Evolutionary conservation across 2,329 filamentous ascomycete species (phyloP).

Genomic region (Mycosphaerelloides madeirae): DNA sequence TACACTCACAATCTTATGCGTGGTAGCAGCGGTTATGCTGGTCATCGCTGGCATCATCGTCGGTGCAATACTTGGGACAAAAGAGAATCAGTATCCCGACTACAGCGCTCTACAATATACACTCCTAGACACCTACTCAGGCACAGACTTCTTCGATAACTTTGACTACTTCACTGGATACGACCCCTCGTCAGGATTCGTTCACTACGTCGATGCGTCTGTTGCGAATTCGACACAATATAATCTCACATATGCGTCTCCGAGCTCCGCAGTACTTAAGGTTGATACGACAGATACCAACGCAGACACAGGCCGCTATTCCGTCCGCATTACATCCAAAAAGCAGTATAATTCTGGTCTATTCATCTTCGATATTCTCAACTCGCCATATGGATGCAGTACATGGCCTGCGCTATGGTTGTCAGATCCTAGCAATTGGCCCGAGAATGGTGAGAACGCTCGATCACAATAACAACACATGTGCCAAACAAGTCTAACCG

Average conservation of each 20-base stretch:
- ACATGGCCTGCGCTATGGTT: conserved; percentile 40
- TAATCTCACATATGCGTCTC: conserved; percentile 29
- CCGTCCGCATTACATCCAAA: conserved; percentile 34
- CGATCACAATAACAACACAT: not conserved
- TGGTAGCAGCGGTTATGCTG: conserved; percentile 13
- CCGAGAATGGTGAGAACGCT: conserved; percentile 21
- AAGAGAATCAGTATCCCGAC: conserved; percentile 23
- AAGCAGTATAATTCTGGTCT: conserved; percentile 35
- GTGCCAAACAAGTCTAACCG: no score
- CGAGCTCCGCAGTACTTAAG: conserved; percentile 23
- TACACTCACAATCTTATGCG: conserved; percentile 16
- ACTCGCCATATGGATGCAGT: conserved; percentile 34
- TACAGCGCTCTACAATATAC: conserved; percentile 26
- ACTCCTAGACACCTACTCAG: conserved; percentile 34
- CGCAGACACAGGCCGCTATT: conserved; percentile 28
- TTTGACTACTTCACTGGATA: conserved; percentile 47
- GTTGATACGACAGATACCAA: conserved; percentile 27
- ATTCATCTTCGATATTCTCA: conserved; percentile 34
- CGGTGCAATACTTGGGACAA: conserved; percentile 25
- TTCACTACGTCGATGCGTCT: conserved; percentile 39
- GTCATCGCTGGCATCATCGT: conserved; percentile 24
- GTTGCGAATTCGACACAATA: conserved; percentile 21
- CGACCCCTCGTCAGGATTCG: conserved; percentile 49
- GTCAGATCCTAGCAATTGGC: conserved; percentile 41
- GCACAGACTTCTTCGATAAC: conserved; percentile 44